phyloP scores from a whole-genome alignment of 2,329 filamentous ascomycete genomes.

The Neonectria sp. region DNA sequence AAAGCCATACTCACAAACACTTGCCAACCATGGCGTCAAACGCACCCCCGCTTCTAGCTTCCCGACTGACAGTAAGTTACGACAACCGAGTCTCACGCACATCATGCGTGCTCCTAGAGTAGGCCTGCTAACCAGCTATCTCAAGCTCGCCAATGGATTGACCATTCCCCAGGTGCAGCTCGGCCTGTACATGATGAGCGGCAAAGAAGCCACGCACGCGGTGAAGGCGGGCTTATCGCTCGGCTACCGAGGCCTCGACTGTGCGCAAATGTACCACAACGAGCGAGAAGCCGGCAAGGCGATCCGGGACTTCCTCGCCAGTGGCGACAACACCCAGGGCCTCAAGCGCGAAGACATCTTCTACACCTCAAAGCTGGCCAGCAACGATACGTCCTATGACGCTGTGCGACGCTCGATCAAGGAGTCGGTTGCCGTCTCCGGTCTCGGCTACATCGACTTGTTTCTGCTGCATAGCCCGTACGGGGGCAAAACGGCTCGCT shows the following conservation, averaged over 20 bases:
- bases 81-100: neutral
- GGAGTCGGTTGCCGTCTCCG: slow-evolving; percentile 74
- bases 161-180: slow-evolving; percentile 81
- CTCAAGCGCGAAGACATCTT: slow-evolving; percentile 80
- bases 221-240: slow-evolving; percentile 71
- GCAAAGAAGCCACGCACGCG: slow-evolving; percentile 70
- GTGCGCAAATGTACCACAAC: slow-evolving; percentile 74
- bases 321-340: slow-evolving; percentile 61
- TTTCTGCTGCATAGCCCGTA: slow-evolving; percentile 87
- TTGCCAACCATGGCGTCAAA: slow-evolving; percentile 36
- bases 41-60: slow-evolving; percentile 41
- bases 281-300: slow-evolving; percentile 79
- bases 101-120: neutral
- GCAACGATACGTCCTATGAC: slow-evolving; percentile 76
- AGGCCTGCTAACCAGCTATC: neutral
- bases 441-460: slow-evolving; percentile 82
- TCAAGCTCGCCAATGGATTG: slow-evolving; percentile 74
- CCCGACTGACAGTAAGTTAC: slow-evolving; percentile 44
- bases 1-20: neutral
- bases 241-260: slow-evolving; percentile 67
- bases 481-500: slow-evolving; percentile 76
- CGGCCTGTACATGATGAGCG: slow-evolving; percentile 80
- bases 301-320: slow-evolving; percentile 70
- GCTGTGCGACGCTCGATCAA: slow-evolving; percentile 76
- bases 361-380: slow-evolving; percentile 85